A percentile compares a stretch with the other conserved stretches of the same genome.
These are phyloP conservation scores for Kockovaella imperatae DNA, from an alignment of 768 basidiomycete genomes.

Conservation along the genomic window DNA sequence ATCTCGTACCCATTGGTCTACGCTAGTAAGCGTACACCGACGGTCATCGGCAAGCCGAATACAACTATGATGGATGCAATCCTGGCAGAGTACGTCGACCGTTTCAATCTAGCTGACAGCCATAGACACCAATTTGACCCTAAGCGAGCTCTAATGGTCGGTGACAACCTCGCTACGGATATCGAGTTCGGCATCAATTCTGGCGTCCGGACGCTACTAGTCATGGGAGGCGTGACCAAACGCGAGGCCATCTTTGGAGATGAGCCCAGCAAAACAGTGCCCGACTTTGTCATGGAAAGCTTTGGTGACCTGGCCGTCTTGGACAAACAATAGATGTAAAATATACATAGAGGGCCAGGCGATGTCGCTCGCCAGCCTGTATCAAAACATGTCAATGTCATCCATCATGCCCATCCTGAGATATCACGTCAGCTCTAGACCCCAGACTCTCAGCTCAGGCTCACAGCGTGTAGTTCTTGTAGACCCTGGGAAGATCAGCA, in stretches of 20 bases:
- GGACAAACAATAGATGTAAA: slow-evolving; percentile 20
- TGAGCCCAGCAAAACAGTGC: slow-evolving; percentile 62
- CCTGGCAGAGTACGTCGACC: slow-evolving; percentile 56
- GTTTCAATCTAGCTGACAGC: not conserved
- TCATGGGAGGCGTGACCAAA: slow-evolving; percentile 68
- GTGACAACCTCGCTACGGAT: slow-evolving; percentile 91
- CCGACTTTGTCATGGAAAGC: slow-evolving; percentile 70
- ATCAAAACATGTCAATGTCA: slow-evolving; percentile 8
- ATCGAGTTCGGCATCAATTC: slow-evolving; percentile 86
- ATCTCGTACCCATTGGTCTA: slow-evolving; percentile 73
- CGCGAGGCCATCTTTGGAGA: slow-evolving; percentile 66
- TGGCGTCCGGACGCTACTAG: slow-evolving; percentile 77
- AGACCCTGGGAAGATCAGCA: slow-evolving; percentile 13
- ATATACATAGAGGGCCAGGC: slow-evolving; percentile 4
- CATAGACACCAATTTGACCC: slow-evolving; percentile 78
- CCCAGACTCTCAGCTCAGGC: not conserved
- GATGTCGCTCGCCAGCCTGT: not conserved
- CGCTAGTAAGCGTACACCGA: slow-evolving; percentile 55
- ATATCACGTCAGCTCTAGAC: not conserved
- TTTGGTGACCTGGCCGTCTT: slow-evolving; percentile 64
- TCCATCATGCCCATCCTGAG: slow-evolving; percentile 7
- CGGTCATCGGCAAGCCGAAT: slow-evolving; percentile 84
- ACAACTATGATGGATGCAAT: slow-evolving; percentile 89
- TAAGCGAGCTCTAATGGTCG: slow-evolving; percentile 81
- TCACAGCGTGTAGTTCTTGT: slow-evolving; percentile 18